Conservation (phyloP, 139 green algal species). For the Pseudopediastrum boryanum region DNA sequence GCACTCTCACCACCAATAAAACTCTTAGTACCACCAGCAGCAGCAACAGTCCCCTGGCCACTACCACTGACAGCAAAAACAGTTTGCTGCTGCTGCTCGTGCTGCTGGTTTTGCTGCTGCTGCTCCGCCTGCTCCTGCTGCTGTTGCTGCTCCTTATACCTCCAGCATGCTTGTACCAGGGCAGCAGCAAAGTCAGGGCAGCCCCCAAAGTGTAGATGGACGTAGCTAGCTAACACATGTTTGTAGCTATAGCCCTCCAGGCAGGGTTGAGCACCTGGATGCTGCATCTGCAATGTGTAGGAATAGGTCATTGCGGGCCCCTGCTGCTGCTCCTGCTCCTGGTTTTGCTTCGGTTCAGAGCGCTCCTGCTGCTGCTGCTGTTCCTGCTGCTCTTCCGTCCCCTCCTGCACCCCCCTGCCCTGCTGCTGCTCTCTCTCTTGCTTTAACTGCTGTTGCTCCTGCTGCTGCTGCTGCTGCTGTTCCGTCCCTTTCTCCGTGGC, state of each 20-base stretch:
- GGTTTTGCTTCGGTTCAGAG: not conserved
- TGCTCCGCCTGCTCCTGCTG: not conserved
- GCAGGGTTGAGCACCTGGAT: not conserved
- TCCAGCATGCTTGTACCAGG: not conserved
- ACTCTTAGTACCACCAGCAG: not conserved
- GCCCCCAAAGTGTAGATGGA: slow-evolving; percentile 87
- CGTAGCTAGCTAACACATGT: slow-evolving; percentile 79
- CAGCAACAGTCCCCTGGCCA: not conserved
- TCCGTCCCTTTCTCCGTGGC: not conserved
- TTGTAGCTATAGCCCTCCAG: slow-evolving; percentile 70
- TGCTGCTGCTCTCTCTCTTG: not conserved
- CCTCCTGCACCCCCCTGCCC: not conserved
- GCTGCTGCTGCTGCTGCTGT: slow-evolving; percentile 6
- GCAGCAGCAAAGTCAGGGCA: slow-evolving; percentile 57
- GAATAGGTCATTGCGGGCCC: not conserved
- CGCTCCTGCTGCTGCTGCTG: not conserved
- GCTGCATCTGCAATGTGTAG: not conserved
- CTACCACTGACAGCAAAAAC: no score
- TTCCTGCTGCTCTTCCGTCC: not conserved
- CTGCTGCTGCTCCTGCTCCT: not conserved
- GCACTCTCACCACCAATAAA: no score
- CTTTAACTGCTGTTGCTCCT: not conserved
- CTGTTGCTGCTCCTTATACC: slow-evolving; percentile 11
- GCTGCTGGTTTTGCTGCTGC: no score
- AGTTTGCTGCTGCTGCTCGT: not conserved